phyloP scores from a whole-genome alignment of 768 basidiomycete species.

The Agaricus sinodeliciosus region DNA sequence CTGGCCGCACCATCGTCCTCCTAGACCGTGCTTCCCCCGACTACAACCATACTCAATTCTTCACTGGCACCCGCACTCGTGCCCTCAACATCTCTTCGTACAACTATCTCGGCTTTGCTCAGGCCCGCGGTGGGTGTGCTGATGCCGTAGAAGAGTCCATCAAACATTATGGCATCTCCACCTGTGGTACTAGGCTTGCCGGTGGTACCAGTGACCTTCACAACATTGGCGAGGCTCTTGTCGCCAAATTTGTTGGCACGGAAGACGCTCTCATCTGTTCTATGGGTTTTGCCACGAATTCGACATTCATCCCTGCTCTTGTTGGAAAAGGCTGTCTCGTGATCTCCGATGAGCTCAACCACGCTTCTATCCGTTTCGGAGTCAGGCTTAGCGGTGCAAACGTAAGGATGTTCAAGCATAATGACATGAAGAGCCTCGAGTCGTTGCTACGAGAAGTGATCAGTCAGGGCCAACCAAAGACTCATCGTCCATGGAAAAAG shows the following conservation, averaged over 20 bases:
- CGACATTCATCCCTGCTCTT: slow-evolving; percentile 87
- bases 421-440: slow-evolving; percentile 84
- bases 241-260: slow-evolving; percentile 83
- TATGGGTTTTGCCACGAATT: slow-evolving; percentile 97
- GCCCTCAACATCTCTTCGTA: slow-evolving; percentile 97
- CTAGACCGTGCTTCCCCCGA: slow-evolving; percentile 81
- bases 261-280: slow-evolving; percentile 89
- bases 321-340: slow-evolving; percentile 88
- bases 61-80: slow-evolving; percentile 77
- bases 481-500: slow-evolving; percentile 99
- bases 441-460: slow-evolving; percentile 80
- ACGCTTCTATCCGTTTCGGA: slow-evolving; percentile 92
- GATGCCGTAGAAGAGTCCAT: slow-evolving; percentile 88
- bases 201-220: slow-evolving; percentile 88
- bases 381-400: slow-evolving; percentile 83
- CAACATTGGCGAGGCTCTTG: slow-evolving; percentile 70
- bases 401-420: slow-evolving; percentile 95
- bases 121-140: slow-evolving; percentile 86
- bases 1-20: slow-evolving; percentile 85
- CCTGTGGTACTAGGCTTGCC: slow-evolving; percentile 74
- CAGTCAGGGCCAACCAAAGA: slow-evolving; percentile 96
- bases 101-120: slow-evolving; percentile 98
- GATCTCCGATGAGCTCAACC: slow-evolving; percentile 96
- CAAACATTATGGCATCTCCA: slow-evolving; percentile 72
- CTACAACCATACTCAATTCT: slow-evolving; percentile 69